Percentiles rank a stretch among this genome's conserved stretches.
Evolutionary conservation across 495 filamentous ascomycete genomes (phyloP).

Genomic region (Aspergillus diversus): DNA sequence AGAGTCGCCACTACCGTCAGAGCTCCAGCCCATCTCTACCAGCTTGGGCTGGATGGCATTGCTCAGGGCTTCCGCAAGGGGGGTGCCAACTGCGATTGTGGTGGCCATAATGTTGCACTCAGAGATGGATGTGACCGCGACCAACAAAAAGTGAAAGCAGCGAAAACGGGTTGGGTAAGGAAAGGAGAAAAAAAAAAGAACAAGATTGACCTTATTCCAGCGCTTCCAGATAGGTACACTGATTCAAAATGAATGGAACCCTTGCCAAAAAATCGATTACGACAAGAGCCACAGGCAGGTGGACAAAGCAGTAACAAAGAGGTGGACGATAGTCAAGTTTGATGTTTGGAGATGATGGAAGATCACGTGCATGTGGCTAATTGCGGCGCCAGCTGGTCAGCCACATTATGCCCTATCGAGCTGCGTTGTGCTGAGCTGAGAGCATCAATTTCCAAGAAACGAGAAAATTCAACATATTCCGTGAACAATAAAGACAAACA

Average conservation of each 20-base stretch:
- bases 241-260: neutral
- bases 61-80: conserved; percentile 80
- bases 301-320: conserved; percentile 11
- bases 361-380: conserved; percentile 3
- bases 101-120: conserved; percentile 61
- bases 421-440: too few species aligned
- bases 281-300: neutral
- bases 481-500: too few species aligned
- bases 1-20: conserved; percentile 76
- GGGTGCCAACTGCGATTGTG: conserved; percentile 71
- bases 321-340: conserved; percentile 12
- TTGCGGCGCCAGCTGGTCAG: neutral
- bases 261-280: neutral
- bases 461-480: too few species aligned
- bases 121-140: conserved; percentile 8
- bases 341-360: conserved; percentile 25
- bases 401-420: neutral
- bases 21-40: conserved; percentile 91
- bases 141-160: conserved; percentile 1
- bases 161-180: neutral
- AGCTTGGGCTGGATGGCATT: conserved; percentile 86
- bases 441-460: too few species aligned
- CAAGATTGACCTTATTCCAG: neutral
- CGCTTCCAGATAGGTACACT: neutral
- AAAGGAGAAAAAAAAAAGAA: conserved; percentile 4